Base-by-base conservation (phyloP, 2,329 filamentous ascomycete genomes). In the Aspergillus alliaceus region DNA sequence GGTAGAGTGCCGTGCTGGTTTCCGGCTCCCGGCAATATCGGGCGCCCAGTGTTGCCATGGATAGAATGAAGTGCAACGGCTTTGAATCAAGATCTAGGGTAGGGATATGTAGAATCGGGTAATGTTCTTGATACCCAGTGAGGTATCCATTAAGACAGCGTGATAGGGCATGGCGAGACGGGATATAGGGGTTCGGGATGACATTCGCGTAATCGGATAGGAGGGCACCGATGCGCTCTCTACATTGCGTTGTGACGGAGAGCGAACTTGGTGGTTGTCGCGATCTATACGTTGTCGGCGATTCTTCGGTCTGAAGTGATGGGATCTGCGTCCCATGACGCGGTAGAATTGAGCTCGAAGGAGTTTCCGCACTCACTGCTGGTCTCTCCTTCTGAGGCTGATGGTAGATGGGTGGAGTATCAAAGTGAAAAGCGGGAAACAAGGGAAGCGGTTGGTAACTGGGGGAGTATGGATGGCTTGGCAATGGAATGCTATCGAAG, bases 1-100 rank as follows among this genome's bases (percentile, higher is more conserved):
- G 66, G 32, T 70, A 73, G 2, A 73, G 60, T n/a, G 57, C 64
- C 58, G 69, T 62, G 39, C 70, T 71, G 1, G 69, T 71, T 6
- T 71, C 69, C 12, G 68, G 70, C 47, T 73, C 70, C 1, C 70
- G 64, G 40, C 69, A 71, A 37, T 73, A 73, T 9, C 69, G 66
- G 6, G 70, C 70, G 2, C 70, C 70, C 9, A 72, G 48, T 1
- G 69, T 63, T 1, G 70, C 70, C 70, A 73, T 73, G 0, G 69
- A 64, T 2, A 72, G 49, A 15, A 73, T 66, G 1, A 72, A 51
- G 6, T 66, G 67, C 11, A 67, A 34, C 3, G 66, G 61, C 46
- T 68, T 58, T 0, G 56, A 31, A 4, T 73, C 68, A 6, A 69
- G 59, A 48, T 69, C 53, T 8, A 72, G 44, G 4, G 70, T 72